Evolutionary conservation across 2,329 filamentous ascomycete species (phyloP), one percentile per base, ranked within the genome.

Genomic region (Cytospora paraplurivora): DNA sequence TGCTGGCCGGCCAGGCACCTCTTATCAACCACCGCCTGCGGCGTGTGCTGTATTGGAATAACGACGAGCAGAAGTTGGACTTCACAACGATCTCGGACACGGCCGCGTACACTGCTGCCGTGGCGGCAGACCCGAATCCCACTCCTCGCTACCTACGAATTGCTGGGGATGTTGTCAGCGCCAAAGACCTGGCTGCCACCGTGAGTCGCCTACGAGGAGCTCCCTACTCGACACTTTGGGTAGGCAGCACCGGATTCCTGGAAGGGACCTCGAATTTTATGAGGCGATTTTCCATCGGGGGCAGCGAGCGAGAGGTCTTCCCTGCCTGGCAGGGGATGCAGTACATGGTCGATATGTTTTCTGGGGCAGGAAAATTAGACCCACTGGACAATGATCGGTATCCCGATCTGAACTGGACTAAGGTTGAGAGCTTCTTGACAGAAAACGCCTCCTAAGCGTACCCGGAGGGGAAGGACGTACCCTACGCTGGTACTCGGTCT

Each of bases 241-340:
- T 63, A 19, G 67, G 67, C 2, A 65, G 65, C n/a, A 34, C 60
- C 5, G 62, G 67, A 7, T 63, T 67, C 13, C 49, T 67, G 34
- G 63, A 62, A 33, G 54, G 62, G 10, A 38, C 51, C 10, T 62
- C 66, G 15, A 35, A 56, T 4, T 47, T 60, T 1, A 64, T 68
- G 63, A 56, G 62, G 53, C 61, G 61, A 1, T 61, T 67, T 17
- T 59, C 62, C 13, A 51, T 66, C 13, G 64, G 64, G 1, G 67
- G 67, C 7, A 54, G 62, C 12, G 65, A 65, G 32, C 53, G 62
- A 7, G 62, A 64, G 15, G 15, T 64, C 7, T 62, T 68, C 33
- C 67, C 67, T n/a, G 61, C 61, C 13, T 68, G 67, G 67, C 67
- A 68, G 54, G 67, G 67, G 19, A 67, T 68, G 67, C 67, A 68